Evolutionary conservation across 2,329 filamentous ascomycete species (phyloP).

Genomic region (Cadophora gregata): DNA sequence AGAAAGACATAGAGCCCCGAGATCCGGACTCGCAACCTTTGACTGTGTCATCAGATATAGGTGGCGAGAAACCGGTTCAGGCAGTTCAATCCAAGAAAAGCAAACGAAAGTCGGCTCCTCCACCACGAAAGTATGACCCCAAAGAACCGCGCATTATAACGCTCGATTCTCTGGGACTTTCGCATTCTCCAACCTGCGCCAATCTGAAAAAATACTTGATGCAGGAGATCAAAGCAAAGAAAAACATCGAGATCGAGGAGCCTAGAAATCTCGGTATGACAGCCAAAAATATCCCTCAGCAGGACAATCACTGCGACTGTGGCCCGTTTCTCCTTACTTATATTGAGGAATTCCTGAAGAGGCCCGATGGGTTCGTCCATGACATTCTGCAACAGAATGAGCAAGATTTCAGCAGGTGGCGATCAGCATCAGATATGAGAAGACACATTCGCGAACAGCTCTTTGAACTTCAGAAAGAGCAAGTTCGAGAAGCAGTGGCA

Average conservation of each 20-base stretch:
- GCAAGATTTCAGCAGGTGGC: slow-evolving; percentile 32
- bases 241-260: slow-evolving; percentile 44
- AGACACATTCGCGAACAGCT: slow-evolving; percentile 69
- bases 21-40: slow-evolving; percentile 10
- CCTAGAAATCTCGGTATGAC: slow-evolving; percentile 60
- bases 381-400: slow-evolving; percentile 64
- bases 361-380: slow-evolving; percentile 73
- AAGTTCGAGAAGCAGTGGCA: slow-evolving; percentile 42
- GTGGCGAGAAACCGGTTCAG: slow-evolving; percentile 11
- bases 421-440: slow-evolving; percentile 64
- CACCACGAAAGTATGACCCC: slow-evolving; percentile 52
- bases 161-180: slow-evolving; percentile 79
- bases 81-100: slow-evolving; percentile 43
- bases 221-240: slow-evolving; percentile 73
- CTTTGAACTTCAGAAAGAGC: slow-evolving; percentile 64
- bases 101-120: slow-evolving; percentile 39
- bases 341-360: slow-evolving; percentile 77
- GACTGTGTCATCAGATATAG: slow-evolving; percentile 25
- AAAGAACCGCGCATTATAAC: slow-evolving; percentile 77
- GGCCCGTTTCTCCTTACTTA: slow-evolving; percentile 88
- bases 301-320: slow-evolving; percentile 87
- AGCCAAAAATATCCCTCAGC: slow-evolving; percentile 76
- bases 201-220: slow-evolving; percentile 78
- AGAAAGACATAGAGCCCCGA: neutral
- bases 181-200: slow-evolving; percentile 68